These are phyloP conservation scores for Aspergillus jensenii DNA, from an alignment of 2,329 filamentous ascomycete species.

Conservation along the genomic window DNA sequence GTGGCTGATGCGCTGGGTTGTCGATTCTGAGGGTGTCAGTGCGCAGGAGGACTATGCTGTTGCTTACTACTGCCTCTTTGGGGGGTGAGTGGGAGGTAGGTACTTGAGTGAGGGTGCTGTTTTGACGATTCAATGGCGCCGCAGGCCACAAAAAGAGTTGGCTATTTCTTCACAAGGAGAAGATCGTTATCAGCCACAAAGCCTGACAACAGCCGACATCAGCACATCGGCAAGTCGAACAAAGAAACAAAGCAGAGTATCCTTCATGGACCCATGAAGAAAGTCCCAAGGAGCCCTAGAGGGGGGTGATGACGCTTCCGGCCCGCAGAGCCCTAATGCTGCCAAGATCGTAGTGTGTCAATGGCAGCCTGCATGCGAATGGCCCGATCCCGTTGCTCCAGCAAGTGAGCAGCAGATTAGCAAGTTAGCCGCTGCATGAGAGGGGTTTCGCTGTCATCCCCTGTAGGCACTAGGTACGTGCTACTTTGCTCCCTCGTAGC, in stretches of 20 bases:
- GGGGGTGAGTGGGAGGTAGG: too few species aligned
- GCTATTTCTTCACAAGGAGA: background rate
- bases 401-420: too few species aligned
- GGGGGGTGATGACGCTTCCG: background rate
- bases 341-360: constrained; percentile 3
- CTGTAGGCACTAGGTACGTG: too few species aligned
- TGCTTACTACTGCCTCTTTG: too few species aligned
- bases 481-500: too few species aligned
- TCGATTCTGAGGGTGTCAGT: too few species aligned
- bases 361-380: background rate
- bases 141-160: too few species aligned
- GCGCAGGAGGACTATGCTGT: too few species aligned
- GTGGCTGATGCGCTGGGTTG: too few species aligned
- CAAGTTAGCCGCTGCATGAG: background rate
- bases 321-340: constrained; percentile 8
- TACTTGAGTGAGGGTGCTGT: too few species aligned
- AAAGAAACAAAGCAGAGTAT: background rate
- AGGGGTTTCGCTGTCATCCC: too few species aligned
- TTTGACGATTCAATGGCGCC: background rate
- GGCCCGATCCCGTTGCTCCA: too few species aligned
- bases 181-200: background rate
- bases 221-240: background rate
- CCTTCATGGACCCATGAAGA: background rate
- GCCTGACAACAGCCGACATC: background rate
- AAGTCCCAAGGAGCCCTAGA: background rate